A percentile compares a stretch with the other conserved stretches of the same genome.
phyloP scores from a whole-genome alignment of 495 filamentous ascomycete species.

The Endocarpon pusillum region DNA sequence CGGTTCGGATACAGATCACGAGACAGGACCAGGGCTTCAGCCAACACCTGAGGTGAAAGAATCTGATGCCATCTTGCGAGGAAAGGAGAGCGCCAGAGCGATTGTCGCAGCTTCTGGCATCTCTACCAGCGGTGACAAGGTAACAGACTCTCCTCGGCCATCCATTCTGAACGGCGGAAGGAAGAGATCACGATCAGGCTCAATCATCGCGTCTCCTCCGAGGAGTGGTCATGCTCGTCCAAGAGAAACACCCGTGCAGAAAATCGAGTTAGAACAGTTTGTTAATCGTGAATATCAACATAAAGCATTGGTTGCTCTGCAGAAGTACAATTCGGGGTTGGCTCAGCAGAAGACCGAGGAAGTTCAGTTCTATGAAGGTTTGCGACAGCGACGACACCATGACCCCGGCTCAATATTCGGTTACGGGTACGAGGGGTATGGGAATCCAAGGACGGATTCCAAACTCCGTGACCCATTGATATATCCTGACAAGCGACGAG shows the following conservation, averaged over 20 bases:
- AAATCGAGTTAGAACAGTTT: conserved; percentile 56
- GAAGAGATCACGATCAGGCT: conserved; percentile 45
- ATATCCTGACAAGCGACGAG: conserved; percentile 58
- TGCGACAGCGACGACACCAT: conserved; percentile 30
- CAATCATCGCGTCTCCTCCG: conserved; percentile 20
- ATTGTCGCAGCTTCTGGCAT: conserved; percentile 34
- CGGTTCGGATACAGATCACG: no score
- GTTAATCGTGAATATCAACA: conserved; percentile 60
- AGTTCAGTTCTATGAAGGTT: conserved; percentile 30
- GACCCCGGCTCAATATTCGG: conserved; percentile 54
- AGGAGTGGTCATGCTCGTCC: conserved; percentile 13
- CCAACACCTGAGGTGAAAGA: no score
- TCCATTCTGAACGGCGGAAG: conserved; percentile 21
- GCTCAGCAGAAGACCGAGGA: conserved; percentile 36
- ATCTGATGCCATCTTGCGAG: conserved; percentile 29
- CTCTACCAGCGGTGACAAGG: conserved; percentile 10
- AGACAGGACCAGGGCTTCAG: no score
- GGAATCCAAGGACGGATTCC: conserved; percentile 72
- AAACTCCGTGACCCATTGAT: conserved; percentile 39
- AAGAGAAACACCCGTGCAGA: conserved; percentile 26
- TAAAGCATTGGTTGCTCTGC: conserved; percentile 26
- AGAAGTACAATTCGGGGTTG: conserved; percentile 28
- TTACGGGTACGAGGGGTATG: conserved; percentile 75
- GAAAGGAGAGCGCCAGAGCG: conserved; percentile 43
- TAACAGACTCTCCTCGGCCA: conserved; percentile 11